These are phyloP conservation scores for Xylaria flabelliformis DNA, from an alignment of 495 filamentous ascomycete genomes.

Conservation along the genomic window DNA sequence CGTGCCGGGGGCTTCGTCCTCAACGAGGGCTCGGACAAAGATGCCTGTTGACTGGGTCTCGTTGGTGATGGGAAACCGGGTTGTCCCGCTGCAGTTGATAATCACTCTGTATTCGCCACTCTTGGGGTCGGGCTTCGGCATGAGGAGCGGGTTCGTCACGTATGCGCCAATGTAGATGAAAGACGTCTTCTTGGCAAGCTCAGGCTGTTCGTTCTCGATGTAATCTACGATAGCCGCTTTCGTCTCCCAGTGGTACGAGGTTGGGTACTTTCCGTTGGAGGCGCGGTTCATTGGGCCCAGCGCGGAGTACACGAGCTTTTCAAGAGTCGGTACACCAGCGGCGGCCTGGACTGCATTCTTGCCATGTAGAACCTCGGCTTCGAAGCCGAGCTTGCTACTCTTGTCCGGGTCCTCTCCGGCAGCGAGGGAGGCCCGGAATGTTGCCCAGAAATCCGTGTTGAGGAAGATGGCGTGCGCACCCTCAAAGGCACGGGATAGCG, in stretches of 20 bases:
- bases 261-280: constrained; percentile 47
- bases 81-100: constrained; percentile 35
- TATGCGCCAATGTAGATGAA: constrained; percentile 47
- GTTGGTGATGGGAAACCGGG: constrained; percentile 48
- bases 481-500: constrained; percentile 28
- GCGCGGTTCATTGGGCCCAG: constrained; percentile 42
- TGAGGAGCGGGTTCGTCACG: constrained; percentile 36
- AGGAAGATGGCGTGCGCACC: constrained; percentile 31
- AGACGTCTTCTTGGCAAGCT: constrained; percentile 40
- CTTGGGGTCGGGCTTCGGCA: constrained; percentile 38
- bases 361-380: constrained; percentile 47
- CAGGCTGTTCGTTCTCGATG: constrained; percentile 39
- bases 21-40: constrained; percentile 52
- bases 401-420: constrained; percentile 30
- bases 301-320: constrained; percentile 50
- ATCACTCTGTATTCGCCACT: constrained; percentile 39
- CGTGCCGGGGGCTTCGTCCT: constrained; percentile 44
- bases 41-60: constrained; percentile 45
- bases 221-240: constrained; percentile 49
- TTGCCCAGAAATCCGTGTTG: constrained; percentile 34
- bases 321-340: constrained; percentile 50
- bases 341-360: constrained; percentile 44
- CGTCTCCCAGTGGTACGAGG: constrained; percentile 48
- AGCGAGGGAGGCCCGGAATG: constrained; percentile 22
- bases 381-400: constrained; percentile 45